Base-by-base conservation (phyloP, 768 basidiomycete species). In the Russula griseocarnosa region DNA sequence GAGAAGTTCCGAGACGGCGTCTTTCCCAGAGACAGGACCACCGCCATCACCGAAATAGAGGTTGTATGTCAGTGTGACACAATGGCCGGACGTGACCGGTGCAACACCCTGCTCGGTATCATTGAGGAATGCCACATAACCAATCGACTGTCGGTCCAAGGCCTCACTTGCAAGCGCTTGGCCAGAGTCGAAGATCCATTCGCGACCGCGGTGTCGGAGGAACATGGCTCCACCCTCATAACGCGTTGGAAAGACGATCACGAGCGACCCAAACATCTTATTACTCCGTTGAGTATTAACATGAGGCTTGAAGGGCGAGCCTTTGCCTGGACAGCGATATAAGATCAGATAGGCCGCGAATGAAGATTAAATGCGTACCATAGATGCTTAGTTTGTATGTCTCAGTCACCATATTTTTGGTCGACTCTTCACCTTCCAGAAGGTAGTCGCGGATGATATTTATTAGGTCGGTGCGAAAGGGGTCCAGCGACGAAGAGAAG, bases 171-270 rank as follows among this genome's bases (percentile, higher is more conserved):
- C 42, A 42, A 42, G 42, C 42, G 42, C 42, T 1, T 42, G 42
- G 8, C 18, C 18, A 8, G 42, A 8, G 42, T 42, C 42, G 20
- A 20, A 20, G 18, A 42, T 9, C 42, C 42, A 42, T 42, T 42
- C 42, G 42, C 9, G 42, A 20, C 20, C 42, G 10, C 51, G 60
- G 44, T 77, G 73, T 10, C 74, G 74, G 1, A 85, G 71, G 4
- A 74, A 57, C 16, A 82, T 74, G n/a, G 58, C 36, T 3, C 82
- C 83, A 2, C 82, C 82, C 58, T 79, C 72, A 65, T 83, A 78
- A 0, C 66, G 24, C 0, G 78, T 78, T 14, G 58, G 58, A n/a
- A 59, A 59, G 24, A 51, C 18, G 58, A 59, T 11, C 16, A 42
- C 42, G 8, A 42, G 42, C 20, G 42, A 42, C 18, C 58, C 58